Evolutionary conservation across 129 eudicot genomes (phyloP).

Genomic region (Flaveria ramosissima): DNA sequence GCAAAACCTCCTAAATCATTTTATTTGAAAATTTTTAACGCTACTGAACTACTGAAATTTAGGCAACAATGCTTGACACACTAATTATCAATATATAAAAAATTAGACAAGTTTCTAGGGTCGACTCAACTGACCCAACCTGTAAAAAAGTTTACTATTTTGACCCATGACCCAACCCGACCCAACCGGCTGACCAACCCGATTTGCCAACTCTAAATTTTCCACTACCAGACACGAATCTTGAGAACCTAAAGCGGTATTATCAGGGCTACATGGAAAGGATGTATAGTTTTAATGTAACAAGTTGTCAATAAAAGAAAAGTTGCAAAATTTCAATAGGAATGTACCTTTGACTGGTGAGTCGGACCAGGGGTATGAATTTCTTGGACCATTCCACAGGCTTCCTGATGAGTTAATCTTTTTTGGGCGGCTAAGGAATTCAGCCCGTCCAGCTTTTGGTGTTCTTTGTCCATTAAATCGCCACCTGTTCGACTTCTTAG

Average conservation of each 20-base stretch:
- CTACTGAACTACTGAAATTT: neutral
- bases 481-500: slow-evolving; percentile 33
- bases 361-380: slow-evolving; percentile 42
- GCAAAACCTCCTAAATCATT: neutral
- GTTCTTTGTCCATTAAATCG: slow-evolving; percentile 29
- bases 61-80: neutral
- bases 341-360: slow-evolving; percentile 57
- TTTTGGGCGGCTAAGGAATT: slow-evolving; percentile 63
- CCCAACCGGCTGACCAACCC: neutral
- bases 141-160: neutral
- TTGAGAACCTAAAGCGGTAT: neutral
- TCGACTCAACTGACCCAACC: neutral
- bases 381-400: slow-evolving; percentile 38
- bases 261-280: neutral
- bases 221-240: neutral
- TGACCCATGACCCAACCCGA: neutral
- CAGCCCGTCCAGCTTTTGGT: slow-evolving; percentile 48
- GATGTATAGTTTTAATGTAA: neutral
- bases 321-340: neutral
- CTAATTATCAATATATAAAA: neutral
- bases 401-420: slow-evolving; percentile 37
- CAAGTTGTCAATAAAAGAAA: neutral
- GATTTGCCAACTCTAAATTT: neutral
- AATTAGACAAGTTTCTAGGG: neutral
- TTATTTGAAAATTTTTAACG: neutral